Evolutionary conservation across 805 yeast genomes (phyloP), one percentile per base, ranked within the genome.

Genomic region (Saccharomycopsis guyanensis): DNA sequence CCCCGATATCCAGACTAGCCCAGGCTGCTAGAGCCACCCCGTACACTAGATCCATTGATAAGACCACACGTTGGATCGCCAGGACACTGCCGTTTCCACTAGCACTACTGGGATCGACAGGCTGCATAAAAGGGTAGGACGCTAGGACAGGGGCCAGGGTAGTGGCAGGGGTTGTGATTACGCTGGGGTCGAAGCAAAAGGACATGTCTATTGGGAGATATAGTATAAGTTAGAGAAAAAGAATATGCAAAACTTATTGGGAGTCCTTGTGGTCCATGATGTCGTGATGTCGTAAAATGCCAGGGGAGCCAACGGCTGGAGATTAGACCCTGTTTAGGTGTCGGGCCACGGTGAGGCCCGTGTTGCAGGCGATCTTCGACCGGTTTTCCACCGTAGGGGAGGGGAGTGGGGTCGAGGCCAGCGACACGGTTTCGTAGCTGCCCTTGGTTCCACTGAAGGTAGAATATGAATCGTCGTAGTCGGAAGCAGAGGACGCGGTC

Each of bases 401-500:
- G 3, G 47, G 47, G 19, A 44, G 32, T 8, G 47, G 48, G 13
- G 25, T 45, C 13, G 40, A 16, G 15, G 25, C n/a, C 19, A 34
- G 40, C 13, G 44, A 32, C 8, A 42, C 31, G 19, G 43, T 43
- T n/a, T 46, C 50, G 32, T 38, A 43, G 25, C 43, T 27, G 22
- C 40, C 40, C 29, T 43, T 43, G 22, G 39, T 38, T 8, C 40
- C 25, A 22, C 49, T 45, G 42, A 47, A 47, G 10, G 47, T 47
- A 4, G 41, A 35, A 15, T 38, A 47, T 12, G 29, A 29, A 24
- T 47, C 51, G 16, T 47, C 51, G 32, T 23, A 38, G 23, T 47
- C 51, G 20, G 81, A 79, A 55, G 73, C 79, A 75, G 55, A 50
- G 44, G 54, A 47, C 25, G 51, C 53, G 22, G 57, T 47, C 12